Evolutionary conservation across 257 asterid species (phyloP), one percentile per base, ranked within the genome.

Genomic region (Dorcoceras hygrometricum): DNA sequence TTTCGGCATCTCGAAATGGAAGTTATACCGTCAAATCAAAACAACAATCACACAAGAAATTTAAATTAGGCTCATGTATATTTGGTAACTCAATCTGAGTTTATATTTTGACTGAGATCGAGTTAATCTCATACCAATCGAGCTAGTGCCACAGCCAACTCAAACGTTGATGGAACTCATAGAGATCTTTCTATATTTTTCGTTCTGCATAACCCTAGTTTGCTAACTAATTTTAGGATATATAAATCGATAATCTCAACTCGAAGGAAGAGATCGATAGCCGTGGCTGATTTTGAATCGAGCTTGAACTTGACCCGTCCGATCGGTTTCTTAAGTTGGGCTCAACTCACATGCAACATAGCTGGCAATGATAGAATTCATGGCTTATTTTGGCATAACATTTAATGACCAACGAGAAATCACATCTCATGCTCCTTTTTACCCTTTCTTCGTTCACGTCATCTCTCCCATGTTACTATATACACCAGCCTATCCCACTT

Each of bases 391-490:
- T 65, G 69, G 69, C 69, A 65, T 24, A 43, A 64, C 60, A 65
- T n/a, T 59, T 36, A 65, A 68, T 68, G 51, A 31, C 65, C 65
- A 54, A 68, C 56, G 66, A 23, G 74, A 26, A 51, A 59, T 58
- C 80, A 66, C 76, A 65, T 71, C 65, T 48, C 57, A 59, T 64
- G 63, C 57, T 71, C 75, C 14, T 62, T 65, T 71, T 59, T 43
- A 43, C 57, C 48, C 67, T 18, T 75, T 29, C 66, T 58, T 32
- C 32, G 27, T 71, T 75, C 23, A 32, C 3, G 25, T 65, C 60
- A 53, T 65, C 29, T 60, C 43, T 71, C 71, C 68, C 78, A 66
- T 29, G 69, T 48, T 65, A 54, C 59, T 23, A 24, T 26, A 16
- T 22, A 25, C 23, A 48, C 22, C 27, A 67, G 62, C 70, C n/a